Evolutionary conservation across 2,329 filamentous ascomycete genomes (phyloP).

Genomic region (Fusarium incarnatum): DNA sequence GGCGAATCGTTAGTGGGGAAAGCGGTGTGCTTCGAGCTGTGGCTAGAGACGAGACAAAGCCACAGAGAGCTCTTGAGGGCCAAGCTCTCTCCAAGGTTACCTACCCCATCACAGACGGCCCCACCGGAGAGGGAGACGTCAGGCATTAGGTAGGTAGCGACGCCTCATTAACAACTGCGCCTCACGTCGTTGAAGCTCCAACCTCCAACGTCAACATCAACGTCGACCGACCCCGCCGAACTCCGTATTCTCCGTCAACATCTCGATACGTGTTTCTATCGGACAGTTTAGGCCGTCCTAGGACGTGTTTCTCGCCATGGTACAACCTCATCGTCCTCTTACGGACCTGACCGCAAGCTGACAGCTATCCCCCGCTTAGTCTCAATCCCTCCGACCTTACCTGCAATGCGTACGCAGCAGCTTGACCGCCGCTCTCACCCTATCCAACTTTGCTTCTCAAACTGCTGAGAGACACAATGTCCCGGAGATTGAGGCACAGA

Average conservation of each 20-base stretch:
- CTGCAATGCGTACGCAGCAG: constrained; percentile 95
- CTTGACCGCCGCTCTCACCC: constrained; percentile 88
- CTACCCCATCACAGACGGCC: constrained; percentile 23
- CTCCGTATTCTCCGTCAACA: constrained; percentile 31
- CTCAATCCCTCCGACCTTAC: constrained; percentile 96
- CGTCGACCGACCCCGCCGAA: constrained; percentile 45
- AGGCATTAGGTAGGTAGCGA: constrained; percentile 32
- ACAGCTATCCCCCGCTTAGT: constrained; percentile 62
- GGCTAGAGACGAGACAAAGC: constrained; percentile 21
- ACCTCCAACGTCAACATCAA: constrained; percentile 46
- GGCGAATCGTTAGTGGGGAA: constrained; percentile 43
- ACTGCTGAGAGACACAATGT: constrained; percentile 97
- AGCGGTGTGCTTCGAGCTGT: constrained; percentile 42
- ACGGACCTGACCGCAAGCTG: constrained; percentile 24
- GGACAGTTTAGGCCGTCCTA: constrained; percentile 16
- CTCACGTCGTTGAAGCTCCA: constrained; percentile 40
- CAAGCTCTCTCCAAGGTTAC: constrained; percentile 22
- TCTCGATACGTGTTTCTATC: constrained; percentile 18
- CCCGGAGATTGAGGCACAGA: constrained; percentile 93
- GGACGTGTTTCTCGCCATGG: constrained; percentile 34
- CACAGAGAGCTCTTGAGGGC: constrained; percentile 25
- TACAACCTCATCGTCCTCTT: constrained; percentile 14
- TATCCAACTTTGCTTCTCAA: constrained; percentile 96
- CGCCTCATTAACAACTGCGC: constrained; percentile 42
- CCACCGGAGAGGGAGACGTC: constrained; percentile 51